A percentile compares a stretch with the other conserved stretches of the same genome.
Evolutionary conservation across 495 filamentous ascomycete genomes (phyloP).

Genomic region (Elaphomyces granulatus): DNA sequence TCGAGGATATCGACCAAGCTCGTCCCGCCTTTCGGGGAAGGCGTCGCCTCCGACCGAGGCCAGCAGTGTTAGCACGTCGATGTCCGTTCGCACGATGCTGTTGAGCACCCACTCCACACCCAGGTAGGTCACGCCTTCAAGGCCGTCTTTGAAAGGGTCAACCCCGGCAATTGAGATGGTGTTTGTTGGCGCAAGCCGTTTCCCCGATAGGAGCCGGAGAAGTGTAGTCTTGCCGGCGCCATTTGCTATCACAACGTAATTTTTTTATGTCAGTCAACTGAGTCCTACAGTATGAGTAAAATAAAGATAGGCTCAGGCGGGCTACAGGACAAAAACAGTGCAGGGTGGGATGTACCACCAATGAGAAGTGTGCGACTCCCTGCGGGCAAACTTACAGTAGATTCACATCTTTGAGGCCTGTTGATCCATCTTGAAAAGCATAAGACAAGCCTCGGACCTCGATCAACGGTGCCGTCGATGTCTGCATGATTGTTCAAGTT

Average conservation of each 20-base stretch:
- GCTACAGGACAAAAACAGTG: no score
- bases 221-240: conserved; percentile 96
- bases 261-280: no score
- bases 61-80: conserved; percentile 75
- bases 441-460: conserved; percentile 65
- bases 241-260: conserved; percentile 46
- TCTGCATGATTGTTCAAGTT: no score
- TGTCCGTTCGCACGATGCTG: conserved; percentile 87
- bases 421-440: conserved; percentile 67
- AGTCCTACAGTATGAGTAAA: no score
- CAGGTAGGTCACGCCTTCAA: conserved; percentile 92
- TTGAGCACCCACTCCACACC: conserved; percentile 99
- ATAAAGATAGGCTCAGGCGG: no score
- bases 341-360: conserved; percentile 43
- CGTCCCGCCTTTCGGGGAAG: conserved; percentile 68
- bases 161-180: conserved; percentile 62
- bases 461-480: conserved; percentile 42
- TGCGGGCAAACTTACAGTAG: conserved; percentile 66
- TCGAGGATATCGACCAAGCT: conserved; percentile 80
- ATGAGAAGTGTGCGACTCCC: conserved; percentile 83
- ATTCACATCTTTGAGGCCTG: conserved; percentile 53
- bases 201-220: conserved; percentile 79
- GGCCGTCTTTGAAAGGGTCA: conserved; percentile 77
- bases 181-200: conserved; percentile 66
- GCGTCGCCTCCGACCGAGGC: conserved; percentile 71